These are phyloP conservation scores for Macrotyloma uniflorum DNA, from an alignment of 306 rosid genomes.

Conservation along the genomic window DNA sequence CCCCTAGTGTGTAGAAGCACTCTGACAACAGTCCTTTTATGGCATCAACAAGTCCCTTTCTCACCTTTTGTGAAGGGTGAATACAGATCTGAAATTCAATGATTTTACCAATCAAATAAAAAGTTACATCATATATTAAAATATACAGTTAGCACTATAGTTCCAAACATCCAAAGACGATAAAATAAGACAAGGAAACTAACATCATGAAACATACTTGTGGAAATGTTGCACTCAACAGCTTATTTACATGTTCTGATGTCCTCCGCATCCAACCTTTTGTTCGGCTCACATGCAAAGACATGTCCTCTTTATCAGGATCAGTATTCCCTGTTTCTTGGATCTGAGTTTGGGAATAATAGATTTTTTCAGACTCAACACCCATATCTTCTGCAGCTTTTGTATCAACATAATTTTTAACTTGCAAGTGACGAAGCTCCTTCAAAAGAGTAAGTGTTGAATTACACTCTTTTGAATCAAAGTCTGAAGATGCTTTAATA, in stretches of 20 bases:
- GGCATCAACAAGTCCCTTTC: slow-evolving; percentile 84
- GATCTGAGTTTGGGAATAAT: slow-evolving; percentile 40
- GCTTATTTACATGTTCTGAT: slow-evolving; percentile 65
- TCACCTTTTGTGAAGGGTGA: slow-evolving; percentile 81
- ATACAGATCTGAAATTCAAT: slow-evolving; percentile 74
- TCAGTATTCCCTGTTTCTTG: slow-evolving; percentile 48
- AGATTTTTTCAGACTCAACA: slow-evolving; percentile 39
- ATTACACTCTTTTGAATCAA: slow-evolving; percentile 38
- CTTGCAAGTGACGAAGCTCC: slow-evolving; percentile 75
- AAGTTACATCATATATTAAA: slow-evolving; percentile 7
- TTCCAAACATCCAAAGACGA: slow-evolving; percentile 20
- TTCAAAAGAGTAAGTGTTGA: slow-evolving; percentile 65
- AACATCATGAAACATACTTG: slow-evolving; percentile 59
- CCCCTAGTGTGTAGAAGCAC: slow-evolving; percentile 65
- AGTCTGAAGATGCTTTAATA: slow-evolving; percentile 44
- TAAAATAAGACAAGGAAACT: slow-evolving; percentile 19
- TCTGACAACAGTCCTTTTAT: slow-evolving; percentile 66
- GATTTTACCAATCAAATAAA: slow-evolving; percentile 37
- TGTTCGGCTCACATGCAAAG: slow-evolving; percentile 77
- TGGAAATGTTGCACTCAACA: slow-evolving; percentile 74
- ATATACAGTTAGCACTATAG: neutral
- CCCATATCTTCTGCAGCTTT: slow-evolving; percentile 48
- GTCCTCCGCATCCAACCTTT: slow-evolving; percentile 82
- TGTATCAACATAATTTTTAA: slow-evolving; percentile 52
- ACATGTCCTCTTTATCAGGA: slow-evolving; percentile 51